Base-by-base conservation (phyloP, 257 asterid genomes). In the Parsonsia alboflavescens region DNA sequence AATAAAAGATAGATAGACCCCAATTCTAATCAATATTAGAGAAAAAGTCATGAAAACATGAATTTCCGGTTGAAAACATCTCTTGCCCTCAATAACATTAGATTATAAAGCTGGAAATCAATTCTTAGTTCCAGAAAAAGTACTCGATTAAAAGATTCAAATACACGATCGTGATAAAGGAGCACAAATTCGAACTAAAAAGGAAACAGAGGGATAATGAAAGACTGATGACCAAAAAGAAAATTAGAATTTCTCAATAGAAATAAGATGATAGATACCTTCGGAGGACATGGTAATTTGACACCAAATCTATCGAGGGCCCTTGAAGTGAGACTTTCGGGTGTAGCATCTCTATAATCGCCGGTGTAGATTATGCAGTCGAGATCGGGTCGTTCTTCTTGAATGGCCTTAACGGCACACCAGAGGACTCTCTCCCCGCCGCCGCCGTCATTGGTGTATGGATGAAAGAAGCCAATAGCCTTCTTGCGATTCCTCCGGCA, bases 391-490 rank as follows among this genome's bases (percentile, higher is more conserved):
- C 82, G 78, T 74, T 84, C 89, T 53, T 92, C 99, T 75, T 95
- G 98, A 75, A 95, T 82, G 62, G 97, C 97, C 82, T 90, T 92
- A 42, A 95, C 96, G 75, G 98, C 92, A 79, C 99, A 95, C 99
- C 98, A 92, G 26, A 95, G 88, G 52, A 95, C 97, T 64, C 99
- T 86, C 86, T 95, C 98, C 46, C 96, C 99, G n/a, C 98, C 98
- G 57, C 99, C 98, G 70, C 99, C 99, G 72, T 95, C 98, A 74
- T 92, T 90, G 72, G 99, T 90, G 89, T 84, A 92, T 0, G 99
- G 96, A 53, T 94, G 97, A 82, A 94, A 94, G 85, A 94, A 84
- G 57, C 88, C 98, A 7, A 85, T 88, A 0, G 90, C 87, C 76
- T 72, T 86, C 67, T 80, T 88, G 70, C 80, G 85, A 75, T 79